Evolutionary conservation across 768 basidiomycete species (phyloP).

Genomic region (Amanita subjunquillea): DNA sequence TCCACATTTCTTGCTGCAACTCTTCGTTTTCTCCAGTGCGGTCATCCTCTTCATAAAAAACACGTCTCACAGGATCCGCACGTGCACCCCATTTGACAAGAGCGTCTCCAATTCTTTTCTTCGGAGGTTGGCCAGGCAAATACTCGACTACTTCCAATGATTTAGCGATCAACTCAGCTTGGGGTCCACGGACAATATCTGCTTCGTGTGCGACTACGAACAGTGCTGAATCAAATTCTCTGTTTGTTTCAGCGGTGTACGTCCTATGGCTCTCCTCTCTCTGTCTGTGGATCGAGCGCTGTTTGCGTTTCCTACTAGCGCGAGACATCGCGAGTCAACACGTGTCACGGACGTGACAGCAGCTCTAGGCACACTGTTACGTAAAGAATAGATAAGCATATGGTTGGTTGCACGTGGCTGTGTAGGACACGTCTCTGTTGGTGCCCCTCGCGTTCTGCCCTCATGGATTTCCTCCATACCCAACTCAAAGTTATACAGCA

Average conservation of each 20-base stretch:
- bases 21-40: constrained; percentile 6
- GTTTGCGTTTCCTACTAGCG: constrained; percentile 5
- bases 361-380: too few species aligned
- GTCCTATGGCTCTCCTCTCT: neutral
- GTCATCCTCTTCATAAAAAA: constrained; percentile 13
- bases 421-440: neutral
- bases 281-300: neutral
- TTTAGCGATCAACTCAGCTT: constrained; percentile 25
- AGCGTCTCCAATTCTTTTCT: constrained; percentile 19
- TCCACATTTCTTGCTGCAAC: constrained; percentile 40
- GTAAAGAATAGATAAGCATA: too few species aligned
- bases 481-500: constrained; percentile 48
- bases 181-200: constrained; percentile 48
- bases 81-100: constrained; percentile 21
- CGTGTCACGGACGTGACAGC: neutral
- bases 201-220: constrained; percentile 72
- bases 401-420: neutral
- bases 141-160: constrained; percentile 20
- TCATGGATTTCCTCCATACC: constrained; percentile 55
- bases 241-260: neutral
- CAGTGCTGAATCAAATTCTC: constrained; percentile 14
- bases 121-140: constrained; percentile 1
- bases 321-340: neutral
- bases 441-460: constrained; percentile 10
- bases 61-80: constrained; percentile 1